phyloP scores from a whole-genome alignment of 2,329 filamentous ascomycete species.

The Davidsoniella australis region DNA sequence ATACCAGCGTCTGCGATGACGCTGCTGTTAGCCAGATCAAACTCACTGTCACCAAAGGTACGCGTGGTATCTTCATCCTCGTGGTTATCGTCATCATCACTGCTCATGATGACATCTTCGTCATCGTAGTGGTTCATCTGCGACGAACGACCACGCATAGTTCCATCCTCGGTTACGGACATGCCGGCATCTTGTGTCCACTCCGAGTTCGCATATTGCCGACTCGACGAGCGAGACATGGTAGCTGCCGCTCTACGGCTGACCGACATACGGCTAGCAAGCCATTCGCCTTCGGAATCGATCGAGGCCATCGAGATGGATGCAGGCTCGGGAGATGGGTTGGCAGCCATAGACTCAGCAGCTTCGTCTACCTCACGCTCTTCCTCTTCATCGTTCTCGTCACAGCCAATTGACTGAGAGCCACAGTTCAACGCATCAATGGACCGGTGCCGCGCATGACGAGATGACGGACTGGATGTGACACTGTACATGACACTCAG shows the following conservation, averaged over 20 bases:
- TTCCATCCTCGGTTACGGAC: slow-evolving; percentile 5
- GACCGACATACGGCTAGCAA: slow-evolving; percentile 47
- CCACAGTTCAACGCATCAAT: slow-evolving; percentile 11
- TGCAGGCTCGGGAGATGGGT: slow-evolving; percentile 37
- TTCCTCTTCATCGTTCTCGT: slow-evolving; percentile 14
- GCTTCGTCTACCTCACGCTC: background rate
- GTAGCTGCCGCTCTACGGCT: background rate
- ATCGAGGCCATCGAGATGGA: slow-evolving; percentile 84
- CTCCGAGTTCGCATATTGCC: slow-evolving; percentile 31
- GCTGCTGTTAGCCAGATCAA: slow-evolving; percentile 5
- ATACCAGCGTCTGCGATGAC: background rate
- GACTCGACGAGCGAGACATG: slow-evolving; percentile 16
- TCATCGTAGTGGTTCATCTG: slow-evolving; percentile 13
- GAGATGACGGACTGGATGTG: slow-evolving; percentile 5
- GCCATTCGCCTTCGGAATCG: slow-evolving; percentile 91
- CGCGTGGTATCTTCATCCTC: slow-evolving; percentile 13
- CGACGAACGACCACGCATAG: slow-evolving; percentile 4
- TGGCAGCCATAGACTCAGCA: slow-evolving; percentile 5
- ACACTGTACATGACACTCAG: slow-evolving; percentile 10
- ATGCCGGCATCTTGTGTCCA: slow-evolving; percentile 32
- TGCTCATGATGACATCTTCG: slow-evolving; percentile 31
- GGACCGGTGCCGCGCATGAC: slow-evolving; percentile 7
- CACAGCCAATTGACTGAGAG: slow-evolving; percentile 11
- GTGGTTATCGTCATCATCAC: slow-evolving; percentile 26
- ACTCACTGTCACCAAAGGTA: slow-evolving; percentile 15